Evolutionary conservation across 495 filamentous ascomycete species (phyloP), one percentile per base, ranked within the genome.

Genomic region (Thermochaetoides thermophila): DNA sequence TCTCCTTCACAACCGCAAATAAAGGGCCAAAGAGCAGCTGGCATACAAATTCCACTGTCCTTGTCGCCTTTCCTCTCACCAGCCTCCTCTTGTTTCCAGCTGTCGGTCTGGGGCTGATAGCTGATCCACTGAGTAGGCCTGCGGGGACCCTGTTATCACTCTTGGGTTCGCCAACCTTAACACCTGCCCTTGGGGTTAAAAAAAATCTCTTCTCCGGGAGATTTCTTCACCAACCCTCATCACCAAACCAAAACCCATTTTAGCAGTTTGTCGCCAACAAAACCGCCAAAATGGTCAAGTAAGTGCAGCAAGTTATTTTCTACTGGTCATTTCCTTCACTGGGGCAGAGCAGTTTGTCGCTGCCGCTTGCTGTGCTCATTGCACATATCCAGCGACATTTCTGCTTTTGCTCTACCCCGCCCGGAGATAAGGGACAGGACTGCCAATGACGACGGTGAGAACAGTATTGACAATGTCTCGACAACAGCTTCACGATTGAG

Each of bases 271-370:
- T 43, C 39, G 40, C 47, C 45, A 81, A 73, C n/a, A 24, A 24
- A 59, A 78, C 83, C 79, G 84, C 63, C 77, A 93, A 83, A 57
- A 97, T 97, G 89, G 89, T 97, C 55, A 94, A 97, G 89, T 97
- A 84, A 78, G 89, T 91, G 27, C 15, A 16, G 19, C 20, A 17
- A 33, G 22, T 22, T 6, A 37, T 39, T 32, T 25, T 27, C 9
- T 36, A 11, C 17, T 33, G 27, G 17, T 16, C 21, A 15, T 15
- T 8, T 13, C 11, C 12, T 4, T 19, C 17, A 20, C 23, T 29
- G 0, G 42, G 18, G 32, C 28, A n/a, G 38, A 48, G 54, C 56
- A 51, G 62, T 49, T 32, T 35, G 20, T 39, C 17, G 30, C 35
- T n/a, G n/a, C n/a, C n/a, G n/a, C n/a, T n/a, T n/a, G n/a, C n/a